Conservation (phyloP, 2,329 filamentous ascomycete genomes). For the Penicillium sp. region DNA sequence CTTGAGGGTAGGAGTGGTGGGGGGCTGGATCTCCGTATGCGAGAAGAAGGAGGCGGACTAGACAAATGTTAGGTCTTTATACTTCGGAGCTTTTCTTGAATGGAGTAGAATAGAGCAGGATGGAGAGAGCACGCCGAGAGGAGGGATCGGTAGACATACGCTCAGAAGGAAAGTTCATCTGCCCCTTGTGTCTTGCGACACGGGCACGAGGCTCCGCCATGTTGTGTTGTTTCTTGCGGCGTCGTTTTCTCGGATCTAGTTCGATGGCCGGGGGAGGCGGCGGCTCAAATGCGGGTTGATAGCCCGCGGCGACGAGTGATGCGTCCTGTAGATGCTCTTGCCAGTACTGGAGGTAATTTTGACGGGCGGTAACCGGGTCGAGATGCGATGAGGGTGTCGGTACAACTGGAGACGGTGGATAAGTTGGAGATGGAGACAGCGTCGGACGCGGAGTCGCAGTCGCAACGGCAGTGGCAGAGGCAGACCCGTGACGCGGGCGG, state of each 20-base stretch:
- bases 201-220: constrained; percentile 77
- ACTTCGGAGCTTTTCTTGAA: not conserved
- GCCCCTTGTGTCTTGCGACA: constrained; percentile 78
- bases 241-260: constrained; percentile 1
- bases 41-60: constrained; percentile 49
- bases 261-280: not conserved
- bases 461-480: constrained; percentile 4
- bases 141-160: constrained; percentile 54
- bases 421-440: not conserved
- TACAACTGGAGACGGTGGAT: too few species aligned
- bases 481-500: constrained; percentile 17
- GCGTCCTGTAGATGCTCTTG: constrained; percentile 28
- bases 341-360: constrained; percentile 6
- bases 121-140: not conserved
- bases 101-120: not conserved
- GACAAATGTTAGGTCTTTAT: constrained; percentile 8
- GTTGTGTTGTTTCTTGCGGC: constrained; percentile 3
- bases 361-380: not conserved
- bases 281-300: constrained; percentile 19
- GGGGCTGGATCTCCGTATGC: constrained; percentile 51
- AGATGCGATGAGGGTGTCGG: too few species aligned
- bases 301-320: constrained; percentile 28
- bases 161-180: constrained; percentile 78
- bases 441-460: not conserved
- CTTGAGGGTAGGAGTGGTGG: constrained; percentile 68